Base-by-base conservation (phyloP, 2,329 filamentous ascomycete species). In the Cucurbitaria berberidis region DNA sequence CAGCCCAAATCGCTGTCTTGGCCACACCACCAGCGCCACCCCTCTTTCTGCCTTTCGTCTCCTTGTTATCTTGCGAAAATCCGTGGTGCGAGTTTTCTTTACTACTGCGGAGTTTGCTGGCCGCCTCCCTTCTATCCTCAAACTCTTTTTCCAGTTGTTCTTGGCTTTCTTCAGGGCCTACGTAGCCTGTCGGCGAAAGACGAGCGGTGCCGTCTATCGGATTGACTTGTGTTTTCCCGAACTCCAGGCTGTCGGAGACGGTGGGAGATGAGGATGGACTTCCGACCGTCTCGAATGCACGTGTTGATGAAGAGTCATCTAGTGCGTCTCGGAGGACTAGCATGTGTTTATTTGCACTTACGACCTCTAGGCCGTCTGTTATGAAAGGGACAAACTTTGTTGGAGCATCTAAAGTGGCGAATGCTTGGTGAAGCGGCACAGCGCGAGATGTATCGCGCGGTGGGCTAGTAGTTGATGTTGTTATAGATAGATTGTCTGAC, bases 201-300 rank as follows among this genome's bases (percentile, higher is more conserved):
- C 68, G 63, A 1, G 69, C 61, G 0, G 71, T 75, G 16, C 72
- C 73, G 34, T 75, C 73, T 13, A 75, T 66, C 2, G 72, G 73
- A n/a, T 74, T 75, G 1, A 71, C 57, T n/a, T n/a, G n/a, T n/a
- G n/a, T n/a, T n/a, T n/a, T n/a, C n/a, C n/a, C n/a, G n/a, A n/a
- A n/a, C 10, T 36, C 34, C 5, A 40, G 19, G 2, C 56, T 45
- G 8, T 51, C 39, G 7, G 32, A 5, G 2, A 46, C 3, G 7
- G 29, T 38, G 8, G 16, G 32, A 32, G 38, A 41, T 8, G n/a
- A n/a, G n/a, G 24, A 15, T 22, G 52, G n/a, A 6, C 34, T 53
- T 18, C 39, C 45, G 27, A 54, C 44, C 5, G 49, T 63, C 21
- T 34, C 45, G 45, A 44, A 62, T 9, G 45, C 9, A 3, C 51